Evolutionary conservation across 305 asterid species (phyloP).

Genomic region (Fraxinus baroniana): DNA sequence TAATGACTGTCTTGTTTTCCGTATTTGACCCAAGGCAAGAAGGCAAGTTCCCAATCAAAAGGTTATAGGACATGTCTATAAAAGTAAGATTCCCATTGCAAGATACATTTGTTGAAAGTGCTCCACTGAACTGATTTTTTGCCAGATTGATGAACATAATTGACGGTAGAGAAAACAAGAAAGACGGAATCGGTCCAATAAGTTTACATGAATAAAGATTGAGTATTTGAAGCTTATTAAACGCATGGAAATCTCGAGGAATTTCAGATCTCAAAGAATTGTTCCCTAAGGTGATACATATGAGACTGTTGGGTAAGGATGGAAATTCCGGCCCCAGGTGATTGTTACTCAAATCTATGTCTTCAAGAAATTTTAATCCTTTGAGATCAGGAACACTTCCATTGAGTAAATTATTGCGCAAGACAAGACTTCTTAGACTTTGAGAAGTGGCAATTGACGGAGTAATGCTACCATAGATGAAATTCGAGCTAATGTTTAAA

Average conservation of each 20-base stretch:
- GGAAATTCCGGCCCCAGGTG: constrained; percentile 66
- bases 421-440: constrained; percentile 49
- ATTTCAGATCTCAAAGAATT: constrained; percentile 72
- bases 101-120: constrained; percentile 38
- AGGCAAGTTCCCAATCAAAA: constrained; percentile 76
- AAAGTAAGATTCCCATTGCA: constrained; percentile 52
- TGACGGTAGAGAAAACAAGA: constrained; percentile 63
- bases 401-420: constrained; percentile 65
- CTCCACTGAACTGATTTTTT: constrained; percentile 74
- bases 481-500: constrained; percentile 70
- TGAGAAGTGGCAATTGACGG: constrained; percentile 44
- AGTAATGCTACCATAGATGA: constrained; percentile 62
- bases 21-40: constrained; percentile 57
- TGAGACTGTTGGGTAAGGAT: constrained; percentile 45
- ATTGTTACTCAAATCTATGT: constrained; percentile 67
- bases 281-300: constrained; percentile 39
- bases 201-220: constrained; percentile 64
- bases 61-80: constrained; percentile 72
- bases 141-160: constrained; percentile 47
- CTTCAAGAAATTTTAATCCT: constrained; percentile 45
- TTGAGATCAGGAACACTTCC: constrained; percentile 72
- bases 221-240: constrained; percentile 40
- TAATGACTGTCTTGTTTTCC: constrained; percentile 50
- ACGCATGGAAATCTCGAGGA: constrained; percentile 44
- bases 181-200: constrained; percentile 71